A percentile compares a stretch with the other conserved stretches of the same genome.
These are phyloP conservation scores for Pharus latifolius DNA, from an alignment of 176 grass and related monocot genomes.

Conservation along the genomic window DNA sequence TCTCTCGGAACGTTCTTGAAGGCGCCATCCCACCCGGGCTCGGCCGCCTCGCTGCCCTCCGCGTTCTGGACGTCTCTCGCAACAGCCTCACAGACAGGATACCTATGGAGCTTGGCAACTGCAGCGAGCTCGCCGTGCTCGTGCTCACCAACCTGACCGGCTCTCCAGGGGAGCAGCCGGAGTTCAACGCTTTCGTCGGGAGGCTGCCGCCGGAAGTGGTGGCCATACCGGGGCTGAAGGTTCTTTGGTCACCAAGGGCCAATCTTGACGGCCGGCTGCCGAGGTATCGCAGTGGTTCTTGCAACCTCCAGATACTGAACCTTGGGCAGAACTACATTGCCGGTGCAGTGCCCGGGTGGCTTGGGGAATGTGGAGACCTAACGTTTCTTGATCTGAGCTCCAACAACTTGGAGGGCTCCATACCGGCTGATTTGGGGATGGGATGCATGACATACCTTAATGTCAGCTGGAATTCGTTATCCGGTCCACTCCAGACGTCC, in stretches of 20 bases:
- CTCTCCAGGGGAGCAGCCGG: constrained; percentile 11
- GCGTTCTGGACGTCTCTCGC: constrained; percentile 48
- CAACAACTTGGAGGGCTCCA: constrained; percentile 33
- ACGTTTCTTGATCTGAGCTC: constrained; percentile 66
- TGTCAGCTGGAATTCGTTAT: constrained; percentile 40
- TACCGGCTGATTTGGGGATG: constrained; percentile 21
- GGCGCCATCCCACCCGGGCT: constrained; percentile 26
- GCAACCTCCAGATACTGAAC: constrained; percentile 38
- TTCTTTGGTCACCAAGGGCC: constrained; percentile 61
- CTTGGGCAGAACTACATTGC: constrained; percentile 52
- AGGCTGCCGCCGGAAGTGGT: constrained; percentile 29
- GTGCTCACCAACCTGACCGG: constrained; percentile 39
- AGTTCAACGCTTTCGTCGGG: constrained; percentile 60
- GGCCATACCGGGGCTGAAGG: constrained; percentile 31
- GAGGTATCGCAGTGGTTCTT: constrained; percentile 24
- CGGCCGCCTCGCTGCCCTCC: constrained; percentile 25
- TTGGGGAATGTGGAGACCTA: constrained; percentile 27
- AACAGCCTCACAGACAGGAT: constrained; percentile 66
- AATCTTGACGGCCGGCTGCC: constrained; percentile 39
- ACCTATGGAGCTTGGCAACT: constrained; percentile 35
- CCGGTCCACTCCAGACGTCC: constrained; percentile 7
- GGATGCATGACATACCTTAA: constrained; percentile 51
- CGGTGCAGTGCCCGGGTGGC: constrained; percentile 32
- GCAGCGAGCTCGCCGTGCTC: constrained; percentile 47
- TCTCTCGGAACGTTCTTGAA: constrained; percentile 52